A percentile compares a stretch with the other conserved stretches of the same genome.
These are phyloP conservation scores for Colletotrichum sp. DNA, from an alignment of 2,329 filamentous ascomycete genomes.

Conservation along the genomic window DNA sequence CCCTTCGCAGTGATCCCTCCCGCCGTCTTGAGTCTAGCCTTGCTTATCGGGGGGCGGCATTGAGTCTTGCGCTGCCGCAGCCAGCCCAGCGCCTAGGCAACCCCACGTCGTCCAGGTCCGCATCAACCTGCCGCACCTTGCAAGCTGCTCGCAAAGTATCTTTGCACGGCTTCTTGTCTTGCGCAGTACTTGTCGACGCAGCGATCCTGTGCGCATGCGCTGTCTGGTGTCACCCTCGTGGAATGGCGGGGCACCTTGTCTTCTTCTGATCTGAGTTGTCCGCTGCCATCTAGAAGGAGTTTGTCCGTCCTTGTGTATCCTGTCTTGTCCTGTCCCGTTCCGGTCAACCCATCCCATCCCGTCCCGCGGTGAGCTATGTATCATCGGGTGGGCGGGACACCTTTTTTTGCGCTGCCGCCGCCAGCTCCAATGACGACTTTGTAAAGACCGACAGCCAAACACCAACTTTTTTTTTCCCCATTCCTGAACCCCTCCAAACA, in stretches of 20 bases:
- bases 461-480: neutral
- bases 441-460: neutral
- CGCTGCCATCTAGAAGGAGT: neutral
- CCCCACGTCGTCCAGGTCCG: constrained; percentile 5
- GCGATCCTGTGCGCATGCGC: constrained; percentile 12
- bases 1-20: neutral
- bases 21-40: neutral
- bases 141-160: neutral
- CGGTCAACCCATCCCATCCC: neutral
- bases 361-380: neutral
- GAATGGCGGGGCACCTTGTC: constrained; percentile 1
- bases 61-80: neutral
- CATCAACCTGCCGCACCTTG: neutral
- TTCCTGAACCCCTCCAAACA: neutral
- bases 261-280: neutral
- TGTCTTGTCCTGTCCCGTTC: neutral
- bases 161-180: neutral
- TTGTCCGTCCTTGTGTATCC: neutral
- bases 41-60: neutral
- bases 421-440: constrained; percentile 4
- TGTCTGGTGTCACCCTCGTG: neutral
- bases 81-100: constrained; percentile 3
- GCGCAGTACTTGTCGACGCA: neutral
- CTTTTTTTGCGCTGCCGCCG: neutral
- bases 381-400: neutral